Percentiles rank a stretch among this genome's conserved stretches.
Evolutionary conservation across 441 rosid genomes (phyloP).

Genomic region (Gossypium laxum): DNA sequence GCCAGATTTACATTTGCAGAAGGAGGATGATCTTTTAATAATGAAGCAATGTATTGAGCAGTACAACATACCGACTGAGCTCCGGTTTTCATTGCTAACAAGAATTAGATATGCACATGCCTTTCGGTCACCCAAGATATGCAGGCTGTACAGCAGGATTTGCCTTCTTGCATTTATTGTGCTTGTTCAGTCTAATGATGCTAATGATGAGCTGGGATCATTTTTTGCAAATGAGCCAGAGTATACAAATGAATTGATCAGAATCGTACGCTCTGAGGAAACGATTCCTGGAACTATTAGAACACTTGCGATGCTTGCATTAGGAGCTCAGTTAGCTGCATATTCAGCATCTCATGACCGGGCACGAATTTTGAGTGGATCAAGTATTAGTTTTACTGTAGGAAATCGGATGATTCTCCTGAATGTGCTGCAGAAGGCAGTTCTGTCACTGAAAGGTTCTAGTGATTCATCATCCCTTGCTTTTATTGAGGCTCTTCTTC

Average conservation of each 20-base stretch:
- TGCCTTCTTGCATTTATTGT: constrained; percentile 92
- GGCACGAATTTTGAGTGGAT: constrained; percentile 82
- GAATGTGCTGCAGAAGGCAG: constrained; percentile 94
- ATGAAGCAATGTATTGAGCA: constrained; percentile 82
- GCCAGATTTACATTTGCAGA: constrained; percentile 68
- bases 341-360: constrained; percentile 93
- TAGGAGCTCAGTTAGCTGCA: constrained; percentile 94
- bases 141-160: constrained; percentile 87
- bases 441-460: constrained; percentile 64
- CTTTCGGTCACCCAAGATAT: constrained; percentile 70
- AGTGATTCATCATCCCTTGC: constrained; percentile 80
- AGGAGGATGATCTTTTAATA: constrained; percentile 77
- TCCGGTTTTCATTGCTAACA: constrained; percentile 75
- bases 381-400: constrained; percentile 83
- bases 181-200: constrained; percentile 92
- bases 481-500: constrained; percentile 93
- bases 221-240: constrained; percentile 98
- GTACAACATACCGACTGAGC: constrained; percentile 61
- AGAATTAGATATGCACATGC: constrained; percentile 94
- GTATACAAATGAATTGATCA: constrained; percentile 85
- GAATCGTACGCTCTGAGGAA: constrained; percentile 87
- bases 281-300: constrained; percentile 74
- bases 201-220: constrained; percentile 75
- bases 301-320: constrained; percentile 87
- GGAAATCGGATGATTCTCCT: constrained; percentile 87